These are phyloP conservation scores for Leccinum olivaceoglutinosum DNA, from an alignment of 1,284 basidiomycete species.

Conservation along the genomic window DNA sequence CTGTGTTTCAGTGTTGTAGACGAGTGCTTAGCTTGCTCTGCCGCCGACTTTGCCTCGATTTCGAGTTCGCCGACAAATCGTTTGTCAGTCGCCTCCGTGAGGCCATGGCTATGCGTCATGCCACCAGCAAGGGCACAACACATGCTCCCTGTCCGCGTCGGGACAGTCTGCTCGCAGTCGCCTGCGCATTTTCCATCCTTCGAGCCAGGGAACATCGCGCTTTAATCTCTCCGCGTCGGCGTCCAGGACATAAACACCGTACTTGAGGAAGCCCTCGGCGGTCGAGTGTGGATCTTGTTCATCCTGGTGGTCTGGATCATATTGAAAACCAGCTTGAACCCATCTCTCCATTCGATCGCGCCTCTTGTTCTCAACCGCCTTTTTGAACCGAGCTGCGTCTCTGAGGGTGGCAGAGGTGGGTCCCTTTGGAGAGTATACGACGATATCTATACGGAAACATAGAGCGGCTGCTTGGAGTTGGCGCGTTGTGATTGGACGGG, in stretches of 20 bases:
- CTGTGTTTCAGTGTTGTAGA: not conserved
- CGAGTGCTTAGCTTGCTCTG: constrained; percentile 1
- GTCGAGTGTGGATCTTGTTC: constrained; percentile 21
- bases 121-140: not conserved
- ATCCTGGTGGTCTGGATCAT: constrained; percentile 2
- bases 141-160: not conserved
- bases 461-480: constrained; percentile 40
- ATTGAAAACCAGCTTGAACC: constrained; percentile 18
- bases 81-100: constrained; percentile 20
- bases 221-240: constrained; percentile 32
- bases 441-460: constrained; percentile 59
- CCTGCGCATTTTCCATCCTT: constrained; percentile 26
- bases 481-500: not conserved
- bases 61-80: constrained; percentile 21
- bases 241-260: constrained; percentile 61
- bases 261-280: constrained; percentile 38
- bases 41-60: constrained; percentile 16
- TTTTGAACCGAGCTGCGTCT: constrained; percentile 35
- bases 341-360: constrained; percentile 30
- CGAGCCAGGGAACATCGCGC: constrained; percentile 26
- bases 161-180: constrained; percentile 12
- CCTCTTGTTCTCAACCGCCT: constrained; percentile 36
- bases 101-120: constrained; percentile 16
- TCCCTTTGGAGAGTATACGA: constrained; percentile 50
- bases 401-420: constrained; percentile 38